Percentiles rank a stretch among this genome's conserved stretches.
Conservation (phyloP, 768 basidiomycete species). For the Trametes elegans region DNA sequence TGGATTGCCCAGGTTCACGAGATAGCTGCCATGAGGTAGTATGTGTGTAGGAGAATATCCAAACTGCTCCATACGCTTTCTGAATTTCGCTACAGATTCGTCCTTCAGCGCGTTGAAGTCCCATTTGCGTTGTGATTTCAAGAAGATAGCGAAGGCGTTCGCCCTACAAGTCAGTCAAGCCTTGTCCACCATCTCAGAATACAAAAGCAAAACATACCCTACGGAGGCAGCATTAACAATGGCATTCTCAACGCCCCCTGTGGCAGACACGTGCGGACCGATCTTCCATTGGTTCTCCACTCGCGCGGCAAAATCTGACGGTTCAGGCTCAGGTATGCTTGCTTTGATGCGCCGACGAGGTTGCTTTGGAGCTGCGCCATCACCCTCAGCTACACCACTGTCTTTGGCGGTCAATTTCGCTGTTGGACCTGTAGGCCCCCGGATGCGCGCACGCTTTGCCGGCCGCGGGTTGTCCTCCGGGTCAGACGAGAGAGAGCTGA, state of each 20-base stretch:
- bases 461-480: constrained; percentile 4
- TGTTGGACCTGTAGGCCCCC: neutral
- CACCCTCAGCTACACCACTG: neutral
- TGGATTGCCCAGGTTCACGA: constrained; percentile 82
- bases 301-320: constrained; percentile 29
- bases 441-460: neutral
- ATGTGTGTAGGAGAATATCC: constrained; percentile 62
- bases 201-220: constrained; percentile 43
- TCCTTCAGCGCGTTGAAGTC: constrained; percentile 54
- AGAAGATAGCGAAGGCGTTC: constrained; percentile 80
- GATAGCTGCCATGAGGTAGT: constrained; percentile 82
- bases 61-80: constrained; percentile 54
- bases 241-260: constrained; percentile 77
- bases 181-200: neutral
- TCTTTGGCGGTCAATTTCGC: neutral
- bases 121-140: constrained; percentile 88
- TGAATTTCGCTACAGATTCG: constrained; percentile 56
- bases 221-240: constrained; percentile 67
- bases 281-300: constrained; percentile 53
- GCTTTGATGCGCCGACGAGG: constrained; percentile 11
- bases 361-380: neutral
- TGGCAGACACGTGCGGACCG: constrained; percentile 82
- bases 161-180: constrained; percentile 44
- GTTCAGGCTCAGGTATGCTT: constrained; percentile 11
- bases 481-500: neutral